These are phyloP conservation scores for Gossypium aridum DNA, from an alignment of 441 rosid genomes.

Conservation along the genomic window DNA sequence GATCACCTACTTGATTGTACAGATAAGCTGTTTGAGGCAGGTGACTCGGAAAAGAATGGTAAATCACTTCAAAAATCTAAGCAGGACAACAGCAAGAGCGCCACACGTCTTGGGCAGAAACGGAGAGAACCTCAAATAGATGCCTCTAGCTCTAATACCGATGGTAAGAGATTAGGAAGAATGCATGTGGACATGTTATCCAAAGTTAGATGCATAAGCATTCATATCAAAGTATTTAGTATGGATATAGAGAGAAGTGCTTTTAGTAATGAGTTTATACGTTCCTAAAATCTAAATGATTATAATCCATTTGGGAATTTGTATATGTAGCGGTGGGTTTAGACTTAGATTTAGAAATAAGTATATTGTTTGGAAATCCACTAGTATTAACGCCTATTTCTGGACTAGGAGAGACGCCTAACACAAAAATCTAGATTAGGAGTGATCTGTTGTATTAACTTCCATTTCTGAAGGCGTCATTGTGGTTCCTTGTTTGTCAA, in stretches of 20 bases:
- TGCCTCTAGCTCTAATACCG: slow-evolving; percentile 20
- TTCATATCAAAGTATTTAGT: neutral
- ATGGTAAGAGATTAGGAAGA: slow-evolving; percentile 38
- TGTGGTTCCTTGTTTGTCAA: neutral
- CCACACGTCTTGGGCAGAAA: slow-evolving; percentile 18
- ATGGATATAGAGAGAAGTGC: neutral
- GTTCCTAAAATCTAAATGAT: neutral
- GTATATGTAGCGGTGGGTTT: neutral
- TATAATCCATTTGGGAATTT: neutral
- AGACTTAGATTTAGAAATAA: neutral
- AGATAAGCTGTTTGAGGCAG: slow-evolving; percentile 45
- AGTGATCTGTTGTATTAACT: neutral
- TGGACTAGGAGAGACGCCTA: neutral
- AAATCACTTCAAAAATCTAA: slow-evolving; percentile 17
- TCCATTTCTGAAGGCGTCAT: neutral
- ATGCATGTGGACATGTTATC: neutral
- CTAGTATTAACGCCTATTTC: neutral
- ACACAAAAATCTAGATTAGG: neutral
- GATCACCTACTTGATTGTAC: slow-evolving; percentile 63
- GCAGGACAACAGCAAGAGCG: slow-evolving; percentile 18
- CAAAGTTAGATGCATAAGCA: neutral
- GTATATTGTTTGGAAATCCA: neutral
- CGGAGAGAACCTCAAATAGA: slow-evolving; percentile 22
- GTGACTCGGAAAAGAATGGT: slow-evolving; percentile 20
- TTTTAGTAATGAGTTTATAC: neutral